Evolutionary conservation across 2,329 filamentous ascomycete genomes (phyloP), one percentile per base, ranked within the genome.

Genomic region (Epichloe sp.): DNA sequence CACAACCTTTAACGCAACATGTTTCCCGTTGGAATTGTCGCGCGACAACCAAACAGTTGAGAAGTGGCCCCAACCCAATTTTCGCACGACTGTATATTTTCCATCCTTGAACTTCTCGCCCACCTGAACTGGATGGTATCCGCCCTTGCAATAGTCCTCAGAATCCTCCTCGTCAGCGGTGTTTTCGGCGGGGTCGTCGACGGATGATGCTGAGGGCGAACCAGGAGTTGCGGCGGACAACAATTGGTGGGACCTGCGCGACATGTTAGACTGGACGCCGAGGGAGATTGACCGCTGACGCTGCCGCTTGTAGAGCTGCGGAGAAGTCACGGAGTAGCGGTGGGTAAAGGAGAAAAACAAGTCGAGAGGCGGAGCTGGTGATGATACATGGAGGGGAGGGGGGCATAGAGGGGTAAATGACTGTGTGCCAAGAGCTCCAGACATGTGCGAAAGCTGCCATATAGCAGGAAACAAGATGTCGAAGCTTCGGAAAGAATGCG

Each of bases 121-220:
- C 54, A 97, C 85, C 61, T 82, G 79, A 47, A 98, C 93, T 3
- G 93, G 93, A 65, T 98, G 93, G 69, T 97, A 98, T 54, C 93
- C 93, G 63, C 93, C 93, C 72, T 97, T 97, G 79, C 91, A 96
- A 74, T 98, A 98, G 70, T 98, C 93, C 71, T 97, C 91, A 46
- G 88, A 95, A 70, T 98, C 93, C 71, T 98, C 93, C 72, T 98
- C 93, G 66, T 97, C 93, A 64, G 90, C 91, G 40, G 91, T 95
- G 65, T 93, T 90, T 63, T 96, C 90, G 68, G 85, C 81, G 60
- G 80, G 78, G 66, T 95, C 90, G 70, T 91, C 89, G 60, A 81
- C 83, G 45, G 86, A 86, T 54, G 83, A 87, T 51, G 86, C 86
- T 49, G 85, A 85, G 53, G 87, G 86, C 55, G 88, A 91, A 60